Conservation (phyloP, 306 rosid species). For the Pterocarpus santalinus region DNA sequence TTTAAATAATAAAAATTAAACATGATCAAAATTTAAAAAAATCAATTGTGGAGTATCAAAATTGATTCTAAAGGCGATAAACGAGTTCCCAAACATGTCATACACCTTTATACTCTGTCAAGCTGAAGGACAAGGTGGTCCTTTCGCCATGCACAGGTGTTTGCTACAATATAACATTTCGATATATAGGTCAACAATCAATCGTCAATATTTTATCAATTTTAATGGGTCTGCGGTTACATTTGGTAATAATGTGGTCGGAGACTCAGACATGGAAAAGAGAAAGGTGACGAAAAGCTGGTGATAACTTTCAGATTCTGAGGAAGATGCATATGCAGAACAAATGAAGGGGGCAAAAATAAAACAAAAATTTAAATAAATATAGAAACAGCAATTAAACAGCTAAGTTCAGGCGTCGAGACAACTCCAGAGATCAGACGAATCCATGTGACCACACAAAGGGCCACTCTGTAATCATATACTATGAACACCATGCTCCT, state of each 20-base stretch:
- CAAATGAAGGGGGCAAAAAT: slow-evolving; percentile 16
- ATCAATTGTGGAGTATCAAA: no score
- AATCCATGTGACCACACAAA: slow-evolving; percentile 83
- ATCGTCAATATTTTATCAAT: not conserved
- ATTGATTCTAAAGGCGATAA: no score
- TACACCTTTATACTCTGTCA: not conserved
- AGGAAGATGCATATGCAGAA: slow-evolving; percentile 56
- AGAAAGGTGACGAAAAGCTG: slow-evolving; percentile 68
- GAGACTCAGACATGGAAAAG: slow-evolving; percentile 58
- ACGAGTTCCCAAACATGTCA: no score
- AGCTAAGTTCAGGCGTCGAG: slow-evolving; percentile 55
- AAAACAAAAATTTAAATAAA: not conserved
- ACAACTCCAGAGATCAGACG: slow-evolving; percentile 66
- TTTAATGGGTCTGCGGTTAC: slow-evolving; percentile 38
- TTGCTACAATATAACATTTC: not conserved
- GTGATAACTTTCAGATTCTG: slow-evolving; percentile 62
- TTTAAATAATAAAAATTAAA: no score
- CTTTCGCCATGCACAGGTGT: not conserved
- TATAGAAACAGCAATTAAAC: slow-evolving; percentile 20
- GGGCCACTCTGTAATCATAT: slow-evolving; percentile 67
- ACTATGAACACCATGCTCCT: slow-evolving; percentile 44
- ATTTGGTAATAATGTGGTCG: slow-evolving; percentile 74
- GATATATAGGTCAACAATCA: not conserved
- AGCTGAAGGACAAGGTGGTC: slow-evolving; percentile 29
- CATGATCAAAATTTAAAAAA: no score